Percentiles rank a stretch among this genome's conserved stretches.
These are phyloP conservation scores for Coemansia pectinata DNA, from an alignment of 192 early-diverging fungal species.

Conservation along the genomic window DNA sequence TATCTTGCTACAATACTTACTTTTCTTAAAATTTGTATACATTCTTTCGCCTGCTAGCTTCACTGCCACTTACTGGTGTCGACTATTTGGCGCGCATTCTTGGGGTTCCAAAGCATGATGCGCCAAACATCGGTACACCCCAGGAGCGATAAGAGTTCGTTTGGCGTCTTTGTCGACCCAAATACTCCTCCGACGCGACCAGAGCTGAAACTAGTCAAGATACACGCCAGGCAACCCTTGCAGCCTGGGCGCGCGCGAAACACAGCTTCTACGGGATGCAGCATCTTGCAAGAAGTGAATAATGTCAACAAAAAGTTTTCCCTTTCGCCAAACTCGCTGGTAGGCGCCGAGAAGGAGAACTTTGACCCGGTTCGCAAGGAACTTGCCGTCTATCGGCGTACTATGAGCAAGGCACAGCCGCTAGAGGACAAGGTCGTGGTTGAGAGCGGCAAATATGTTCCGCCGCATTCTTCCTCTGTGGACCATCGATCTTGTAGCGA, in stretches of 20 bases:
- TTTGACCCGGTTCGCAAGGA: conserved; percentile 35
- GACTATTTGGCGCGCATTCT: neutral
- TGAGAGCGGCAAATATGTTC: neutral
- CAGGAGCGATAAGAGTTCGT: neutral
- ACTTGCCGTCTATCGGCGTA: conserved; percentile 13
- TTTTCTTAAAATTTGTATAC: neutral
- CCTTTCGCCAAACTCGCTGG: conserved; percentile 31
- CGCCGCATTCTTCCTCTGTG: neutral
- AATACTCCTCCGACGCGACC: neutral
- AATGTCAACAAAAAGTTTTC: conserved; percentile 12
- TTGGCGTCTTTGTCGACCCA: conserved; percentile 3
- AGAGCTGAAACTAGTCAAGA: neutral
- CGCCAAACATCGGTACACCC: neutral
- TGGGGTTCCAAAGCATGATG: neutral
- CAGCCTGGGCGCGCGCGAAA: neutral
- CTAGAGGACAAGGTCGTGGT: neutral
- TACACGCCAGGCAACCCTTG: neutral
- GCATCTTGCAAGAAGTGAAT: conserved; percentile 10
- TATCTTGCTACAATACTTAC: neutral
- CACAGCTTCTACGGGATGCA: neutral
- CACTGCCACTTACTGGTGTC: neutral
- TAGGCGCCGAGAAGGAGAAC: conserved; percentile 42
- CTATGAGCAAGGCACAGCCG: neutral
- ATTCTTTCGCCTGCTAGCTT: neutral
- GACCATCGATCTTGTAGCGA: neutral